Conservation (phyloP, 2,329 filamentous ascomycete species). For the Ophidiomyces ophidiicola region DNA sequence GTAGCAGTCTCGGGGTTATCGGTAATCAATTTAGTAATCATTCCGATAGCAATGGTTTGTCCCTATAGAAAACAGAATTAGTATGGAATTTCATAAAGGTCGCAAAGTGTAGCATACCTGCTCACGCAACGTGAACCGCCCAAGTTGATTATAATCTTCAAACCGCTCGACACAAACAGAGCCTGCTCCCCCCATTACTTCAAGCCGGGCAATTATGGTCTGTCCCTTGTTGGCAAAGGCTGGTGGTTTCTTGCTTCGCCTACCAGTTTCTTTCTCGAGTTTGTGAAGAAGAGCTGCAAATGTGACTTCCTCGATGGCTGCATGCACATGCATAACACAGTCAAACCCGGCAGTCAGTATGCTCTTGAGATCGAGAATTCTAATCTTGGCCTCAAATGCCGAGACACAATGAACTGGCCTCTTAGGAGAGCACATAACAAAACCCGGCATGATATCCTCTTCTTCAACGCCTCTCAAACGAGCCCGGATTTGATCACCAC, state of each 20-base stretch:
- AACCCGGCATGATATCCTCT: slow-evolving; percentile 89
- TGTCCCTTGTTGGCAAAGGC: slow-evolving; percentile 71
- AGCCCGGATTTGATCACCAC: slow-evolving; percentile 87
- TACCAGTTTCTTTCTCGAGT: slow-evolving; percentile 82
- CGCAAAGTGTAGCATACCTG: slow-evolving; percentile 46
- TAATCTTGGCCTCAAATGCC: slow-evolving; percentile 90
- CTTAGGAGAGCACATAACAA: slow-evolving; percentile 91
- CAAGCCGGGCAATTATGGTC: slow-evolving; percentile 83
- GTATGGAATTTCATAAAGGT: slow-evolving; percentile 17
- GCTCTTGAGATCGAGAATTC: slow-evolving; percentile 84
- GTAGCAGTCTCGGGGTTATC: slow-evolving; percentile 20
- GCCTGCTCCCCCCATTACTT: slow-evolving; percentile 73
- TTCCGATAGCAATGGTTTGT: slow-evolving; percentile 98
- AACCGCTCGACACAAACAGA: slow-evolving; percentile 88
- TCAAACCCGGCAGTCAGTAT: slow-evolving; percentile 94
- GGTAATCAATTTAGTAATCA: slow-evolving; percentile 81
- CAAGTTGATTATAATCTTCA: slow-evolving; percentile 90
- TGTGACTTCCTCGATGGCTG: slow-evolving; percentile 93
- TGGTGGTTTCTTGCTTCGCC: slow-evolving; percentile 86
- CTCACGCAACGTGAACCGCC: slow-evolving; percentile 78
- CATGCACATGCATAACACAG: slow-evolving; percentile 94
- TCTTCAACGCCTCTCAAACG: slow-evolving; percentile 92
- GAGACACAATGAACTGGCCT: slow-evolving; percentile 82
- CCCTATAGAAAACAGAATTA: slow-evolving; percentile 46
- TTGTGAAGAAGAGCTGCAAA: slow-evolving; percentile 82